phyloP scores from a whole-genome alignment of 257 asterid species.

The Pogostemon cablin region DNA sequence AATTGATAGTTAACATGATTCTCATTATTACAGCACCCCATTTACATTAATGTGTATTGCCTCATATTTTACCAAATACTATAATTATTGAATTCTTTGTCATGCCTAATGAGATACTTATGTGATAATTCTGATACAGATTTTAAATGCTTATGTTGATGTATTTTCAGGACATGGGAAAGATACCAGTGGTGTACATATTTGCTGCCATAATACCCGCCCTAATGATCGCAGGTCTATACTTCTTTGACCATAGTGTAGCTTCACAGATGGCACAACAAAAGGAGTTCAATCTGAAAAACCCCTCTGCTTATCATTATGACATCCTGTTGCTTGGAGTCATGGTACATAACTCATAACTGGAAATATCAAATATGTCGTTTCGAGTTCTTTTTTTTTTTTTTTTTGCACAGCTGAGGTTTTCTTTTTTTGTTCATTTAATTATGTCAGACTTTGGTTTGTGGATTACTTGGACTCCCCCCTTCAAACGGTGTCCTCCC shows the following conservation, averaged over 20 bases:
- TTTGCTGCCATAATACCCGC: conserved; percentile 91
- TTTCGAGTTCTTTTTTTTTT: background rate
- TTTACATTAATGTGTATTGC: too few relatives aligned
- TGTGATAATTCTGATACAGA: background rate
- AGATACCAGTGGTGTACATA: conserved; percentile 60
- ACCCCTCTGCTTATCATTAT: conserved; percentile 84
- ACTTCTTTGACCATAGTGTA: conserved; percentile 92
- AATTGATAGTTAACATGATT: background rate
- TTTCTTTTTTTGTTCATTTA: background rate
- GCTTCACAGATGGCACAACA: conserved; percentile 95
- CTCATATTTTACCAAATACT: background rate
- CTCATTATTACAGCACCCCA: too few relatives aligned
- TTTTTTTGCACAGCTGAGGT: background rate
- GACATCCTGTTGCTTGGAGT: conserved; percentile 77
- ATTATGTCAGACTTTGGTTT: conserved; percentile 71
- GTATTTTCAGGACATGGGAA: conserved; percentile 78
- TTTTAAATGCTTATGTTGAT: background rate
- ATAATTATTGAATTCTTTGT: background rate
- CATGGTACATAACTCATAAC: conserved; percentile 51
- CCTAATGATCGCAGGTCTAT: conserved; percentile 80
- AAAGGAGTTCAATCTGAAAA: conserved; percentile 83
- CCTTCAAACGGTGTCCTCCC: conserved; percentile 99
- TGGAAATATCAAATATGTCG: background rate
- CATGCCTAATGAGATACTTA: background rate
- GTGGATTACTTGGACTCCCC: conserved; percentile 96